Base-by-base conservation (phyloP, 345 rosid genomes). In the Linum trigynum region DNA sequence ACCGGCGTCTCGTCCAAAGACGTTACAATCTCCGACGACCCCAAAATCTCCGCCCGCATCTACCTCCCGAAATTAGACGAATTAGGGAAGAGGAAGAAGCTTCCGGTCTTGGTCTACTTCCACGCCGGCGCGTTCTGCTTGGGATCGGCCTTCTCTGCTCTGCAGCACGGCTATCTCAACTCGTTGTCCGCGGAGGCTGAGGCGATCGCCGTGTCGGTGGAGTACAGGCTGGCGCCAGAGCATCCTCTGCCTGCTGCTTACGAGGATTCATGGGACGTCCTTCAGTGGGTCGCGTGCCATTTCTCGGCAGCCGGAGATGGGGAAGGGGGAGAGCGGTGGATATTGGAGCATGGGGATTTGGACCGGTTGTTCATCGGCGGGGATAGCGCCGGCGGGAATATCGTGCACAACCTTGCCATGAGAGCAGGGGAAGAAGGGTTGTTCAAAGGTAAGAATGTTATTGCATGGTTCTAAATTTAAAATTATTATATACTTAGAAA, bases 151-250 rank as follows among this genome's bases (percentile, higher is more conserved):
- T 73, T 84, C 17, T 81, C 72, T 41, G 1, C 63, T 5, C 0
- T 55, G 0, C 11, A 23, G 23, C 57, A 57, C 0, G 55, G 63
- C 4, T 57, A 40, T 16, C 74, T 72, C 2, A 40, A 79, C 12
- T 39, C 48, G 4, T 5, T 71, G 0, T 79, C 62, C 12, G 23
- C 56, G 39, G 50, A 72, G 35, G 77, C 82, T 32, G 71, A 74
- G 38, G 57, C 80, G 38, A 38, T 83, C 7, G 85, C 80, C 2
- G 73, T 82, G 60, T 78, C 86, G 0, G 67, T 86, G n/a, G 81
- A 81, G 60, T 84, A 79, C 67, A 74, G 91, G 55, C 75, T 81
- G 41, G 91, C 84, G 38, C 97, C 90, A 6, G 95, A 88, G 65
- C 69, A 77, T 51, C 84, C 75, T 48, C 64, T 87, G n/a, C 96